Evolutionary conservation across 495 filamentous ascomycete genomes (phyloP), one percentile per base, ranked within the genome.

Genomic region (Trichoderma parareesei): DNA sequence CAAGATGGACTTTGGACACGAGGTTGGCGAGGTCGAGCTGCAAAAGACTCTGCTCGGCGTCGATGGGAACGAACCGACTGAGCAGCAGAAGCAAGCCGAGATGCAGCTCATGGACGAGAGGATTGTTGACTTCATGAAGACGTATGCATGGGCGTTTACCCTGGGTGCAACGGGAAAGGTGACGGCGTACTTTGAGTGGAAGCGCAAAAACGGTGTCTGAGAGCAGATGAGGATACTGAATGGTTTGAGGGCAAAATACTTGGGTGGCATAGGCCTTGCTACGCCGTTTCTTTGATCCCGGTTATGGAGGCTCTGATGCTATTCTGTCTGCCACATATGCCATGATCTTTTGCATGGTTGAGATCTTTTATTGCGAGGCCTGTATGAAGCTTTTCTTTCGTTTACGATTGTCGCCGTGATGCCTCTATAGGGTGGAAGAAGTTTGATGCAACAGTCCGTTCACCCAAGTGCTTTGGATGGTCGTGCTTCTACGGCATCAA

Each of bases 21-120:
- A 67, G 38, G 71, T 75, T 18, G 73, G 77, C 46, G 74, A 81
- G 71, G 69, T 78, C 16, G 75, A 81, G 66, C 60, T 76, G 42
- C 48, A 69, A 65, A 64, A 63, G 27, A 62, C 60, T 43, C 18
- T 49, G 46, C 14, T 7, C 18, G 46, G 46, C 46, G 43, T 13
- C 11, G 10, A 44, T 44, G 43, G 43, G 9, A 2, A 16, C 16
- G 14, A 6, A 0, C 65, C 70, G 49, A 66, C 60, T 5, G 65
- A 67, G 65, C 64, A 65, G 62, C 67, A 68, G 64, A 71, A 73
- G 66, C 37, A 35, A 57, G 59, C 43, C 11, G 57, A 67, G 44
- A 72, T 71, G 73, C 59, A 70, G 63, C 61, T 67, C 63, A 73
- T 76, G 72, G 69, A 75, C 59, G 59, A 69, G 43, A 67, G 66